These are phyloP conservation scores for Pichia sp. DNA, from an alignment of 1,139 yeast genomes.

Conservation along the genomic window DNA sequence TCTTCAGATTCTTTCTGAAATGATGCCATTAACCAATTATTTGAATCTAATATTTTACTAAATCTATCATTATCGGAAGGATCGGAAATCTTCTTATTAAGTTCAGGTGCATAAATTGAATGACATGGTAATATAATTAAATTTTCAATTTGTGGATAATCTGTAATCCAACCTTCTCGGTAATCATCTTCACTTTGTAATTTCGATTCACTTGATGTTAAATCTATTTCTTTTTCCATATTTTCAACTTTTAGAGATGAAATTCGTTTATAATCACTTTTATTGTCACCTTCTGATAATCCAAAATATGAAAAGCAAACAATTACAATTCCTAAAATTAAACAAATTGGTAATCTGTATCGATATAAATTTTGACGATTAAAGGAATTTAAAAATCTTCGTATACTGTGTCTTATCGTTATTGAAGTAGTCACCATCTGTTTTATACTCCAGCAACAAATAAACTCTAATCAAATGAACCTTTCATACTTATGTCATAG, in stretches of 20 bases:
- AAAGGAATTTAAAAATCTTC: background rate
- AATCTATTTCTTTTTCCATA: background rate
- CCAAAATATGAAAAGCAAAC: slow-evolving; percentile 8
- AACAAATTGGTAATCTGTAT: slow-evolving; percentile 3
- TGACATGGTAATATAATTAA: slow-evolving; percentile 22
- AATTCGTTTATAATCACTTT: background rate
- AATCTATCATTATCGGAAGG: background rate
- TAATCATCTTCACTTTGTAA: background rate
- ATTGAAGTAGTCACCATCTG: background rate
- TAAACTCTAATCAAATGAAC: background rate
- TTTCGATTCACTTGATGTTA: background rate
- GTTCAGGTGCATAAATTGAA: slow-evolving; percentile 16
- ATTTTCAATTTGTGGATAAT: slow-evolving; percentile 6
- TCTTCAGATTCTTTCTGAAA: slow-evolving; percentile 67
- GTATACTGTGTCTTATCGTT: background rate
- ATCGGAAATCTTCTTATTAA: slow-evolving; percentile 1
- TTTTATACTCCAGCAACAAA: background rate
- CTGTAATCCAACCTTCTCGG: background rate
- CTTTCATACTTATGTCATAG: background rate
- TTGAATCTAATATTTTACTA: slow-evolving; percentile 32
- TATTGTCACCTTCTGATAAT: slow-evolving; percentile 6
- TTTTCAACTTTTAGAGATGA: background rate
- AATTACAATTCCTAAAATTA: slow-evolving; percentile 4
- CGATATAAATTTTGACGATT: background rate
- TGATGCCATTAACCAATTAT: slow-evolving; percentile 58